Conservation (phyloP, 2,329 filamentous ascomycete species). For the Diaporthe ampelina region DNA sequence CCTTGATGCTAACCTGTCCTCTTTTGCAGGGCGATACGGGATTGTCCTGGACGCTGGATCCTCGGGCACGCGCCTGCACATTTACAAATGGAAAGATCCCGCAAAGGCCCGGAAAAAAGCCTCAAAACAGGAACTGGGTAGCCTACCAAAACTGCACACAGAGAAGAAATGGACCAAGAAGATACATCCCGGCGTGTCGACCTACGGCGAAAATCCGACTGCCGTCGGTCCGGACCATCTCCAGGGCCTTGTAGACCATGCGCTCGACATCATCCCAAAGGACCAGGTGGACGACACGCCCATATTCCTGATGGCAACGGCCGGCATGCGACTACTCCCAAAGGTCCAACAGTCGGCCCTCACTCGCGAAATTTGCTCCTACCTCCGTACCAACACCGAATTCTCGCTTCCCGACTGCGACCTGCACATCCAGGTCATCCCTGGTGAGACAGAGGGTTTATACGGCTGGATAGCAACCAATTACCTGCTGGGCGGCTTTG, state of each 20-base stretch:
- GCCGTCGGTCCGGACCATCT: constrained; percentile 87
- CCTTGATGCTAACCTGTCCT: constrained; percentile 27
- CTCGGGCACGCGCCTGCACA: constrained; percentile 93
- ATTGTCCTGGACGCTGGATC: constrained; percentile 98
- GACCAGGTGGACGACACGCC: constrained; percentile 87
- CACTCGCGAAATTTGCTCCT: constrained; percentile 84
- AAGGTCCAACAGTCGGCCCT: constrained; percentile 79
- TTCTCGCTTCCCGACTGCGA: constrained; percentile 93
- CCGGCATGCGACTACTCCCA: constrained; percentile 90
- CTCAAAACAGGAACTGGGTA: constrained; percentile 70
- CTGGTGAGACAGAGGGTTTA: constrained; percentile 93
- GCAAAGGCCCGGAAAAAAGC: constrained; percentile 74
- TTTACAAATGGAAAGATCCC: constrained; percentile 93
- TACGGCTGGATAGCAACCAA: constrained; percentile 99
- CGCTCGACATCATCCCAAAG: constrained; percentile 81
- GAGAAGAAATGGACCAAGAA: constrained; percentile 93
- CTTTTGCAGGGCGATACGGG: constrained; percentile 77
- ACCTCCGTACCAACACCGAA: constrained; percentile 80
- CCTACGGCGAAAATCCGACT: constrained; percentile 83
- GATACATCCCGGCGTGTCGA: constrained; percentile 92
- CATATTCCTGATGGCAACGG: constrained; percentile 94
- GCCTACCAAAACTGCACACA: constrained; percentile 84
- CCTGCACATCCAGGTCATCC: constrained; percentile 92
- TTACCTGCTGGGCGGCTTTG: constrained; percentile 92
- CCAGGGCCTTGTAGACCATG: constrained; percentile 83